Conservation (phyloP, 805 yeast genomes). For the Ogataea methylovora region DNA sequence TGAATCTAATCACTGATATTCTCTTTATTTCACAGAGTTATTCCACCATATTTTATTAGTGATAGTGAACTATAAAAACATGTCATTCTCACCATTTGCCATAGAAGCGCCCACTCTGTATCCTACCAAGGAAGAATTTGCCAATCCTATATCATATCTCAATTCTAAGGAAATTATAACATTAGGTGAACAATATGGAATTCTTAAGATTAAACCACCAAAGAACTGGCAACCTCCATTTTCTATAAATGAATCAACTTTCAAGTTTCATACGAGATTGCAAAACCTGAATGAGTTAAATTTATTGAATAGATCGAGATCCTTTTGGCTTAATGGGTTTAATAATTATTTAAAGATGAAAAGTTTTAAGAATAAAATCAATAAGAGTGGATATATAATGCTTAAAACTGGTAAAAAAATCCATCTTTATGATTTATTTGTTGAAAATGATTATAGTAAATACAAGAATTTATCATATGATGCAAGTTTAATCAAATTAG, state of each 20-base stretch:
- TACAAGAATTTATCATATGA: constrained; percentile 7
- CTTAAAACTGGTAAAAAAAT: constrained; percentile 7
- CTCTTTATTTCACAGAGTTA: too few species aligned
- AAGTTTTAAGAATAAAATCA: constrained; percentile 15
- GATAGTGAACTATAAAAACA: not conserved
- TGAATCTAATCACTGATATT: too few species aligned
- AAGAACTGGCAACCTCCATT: constrained; percentile 47
- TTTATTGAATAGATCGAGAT: constrained; percentile 52
- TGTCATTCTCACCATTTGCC: too few species aligned
- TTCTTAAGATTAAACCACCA: constrained; percentile 49
- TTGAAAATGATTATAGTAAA: constrained; percentile 4
- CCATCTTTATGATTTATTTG: constrained; percentile 25
- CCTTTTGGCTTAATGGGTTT: constrained; percentile 54
- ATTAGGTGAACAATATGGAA: constrained; percentile 40
- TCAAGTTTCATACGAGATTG: constrained; percentile 61
- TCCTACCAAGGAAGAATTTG: constrained; percentile 38
- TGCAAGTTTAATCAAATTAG: constrained; percentile 6
- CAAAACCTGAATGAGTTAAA: constrained; percentile 62
- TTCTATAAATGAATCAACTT: constrained; percentile 41
- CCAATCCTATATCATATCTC: constrained; percentile 41
- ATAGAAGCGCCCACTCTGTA: constrained; percentile 39
- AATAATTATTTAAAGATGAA: constrained; percentile 49
- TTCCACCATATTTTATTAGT: not conserved
- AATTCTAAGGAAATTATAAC: constrained; percentile 31
- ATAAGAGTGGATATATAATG: constrained; percentile 7